Conservation (phyloP, 805 yeast species). For the Sugiyamaella chiloensis region DNA sequence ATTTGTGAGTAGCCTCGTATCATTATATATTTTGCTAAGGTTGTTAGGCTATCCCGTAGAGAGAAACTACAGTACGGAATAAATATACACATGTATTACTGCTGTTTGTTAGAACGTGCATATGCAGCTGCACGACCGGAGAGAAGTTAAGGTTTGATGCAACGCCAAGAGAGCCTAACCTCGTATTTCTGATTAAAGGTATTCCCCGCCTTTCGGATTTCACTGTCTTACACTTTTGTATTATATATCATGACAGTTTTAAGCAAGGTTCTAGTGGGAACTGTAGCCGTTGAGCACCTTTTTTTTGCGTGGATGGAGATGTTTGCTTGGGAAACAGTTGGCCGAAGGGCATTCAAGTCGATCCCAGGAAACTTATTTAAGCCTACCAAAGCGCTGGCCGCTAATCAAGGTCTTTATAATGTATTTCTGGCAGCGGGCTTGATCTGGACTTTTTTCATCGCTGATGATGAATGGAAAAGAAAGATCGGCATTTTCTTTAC, state of each 20-base stretch:
- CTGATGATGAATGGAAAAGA: conserved; percentile 1
- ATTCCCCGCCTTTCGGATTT: too few relatives aligned
- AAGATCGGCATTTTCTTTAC: conserved; percentile 5
- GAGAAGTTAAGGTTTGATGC: too few relatives aligned
- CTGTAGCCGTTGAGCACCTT: not conserved
- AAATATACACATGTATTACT: too few relatives aligned
- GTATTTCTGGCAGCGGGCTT: not conserved
- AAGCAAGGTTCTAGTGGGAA: not conserved
- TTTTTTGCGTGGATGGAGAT: not conserved
- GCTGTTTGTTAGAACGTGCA: too few relatives aligned
- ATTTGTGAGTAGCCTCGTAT: too few relatives aligned
- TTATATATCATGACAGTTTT: not conserved
- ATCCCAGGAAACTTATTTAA: not conserved
- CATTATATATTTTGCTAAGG: too few relatives aligned
- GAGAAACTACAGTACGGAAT: too few relatives aligned
- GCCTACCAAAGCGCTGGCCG: not conserved
- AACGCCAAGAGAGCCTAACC: too few relatives aligned
- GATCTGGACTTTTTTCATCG: conserved; percentile 4
- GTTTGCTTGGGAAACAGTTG: not conserved
- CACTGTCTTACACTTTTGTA: too few relatives aligned
- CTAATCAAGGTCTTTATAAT: not conserved
- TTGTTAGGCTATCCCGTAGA: too few relatives aligned
- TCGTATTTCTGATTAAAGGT: too few relatives aligned
- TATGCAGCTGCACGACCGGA: too few relatives aligned
- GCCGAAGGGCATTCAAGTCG: not conserved